A percentile compares a stretch with the other conserved stretches of the same genome.
These are phyloP conservation scores for Eruca vesicaria DNA, from an alignment of 441 rosid species.

Conservation along the genomic window DNA sequence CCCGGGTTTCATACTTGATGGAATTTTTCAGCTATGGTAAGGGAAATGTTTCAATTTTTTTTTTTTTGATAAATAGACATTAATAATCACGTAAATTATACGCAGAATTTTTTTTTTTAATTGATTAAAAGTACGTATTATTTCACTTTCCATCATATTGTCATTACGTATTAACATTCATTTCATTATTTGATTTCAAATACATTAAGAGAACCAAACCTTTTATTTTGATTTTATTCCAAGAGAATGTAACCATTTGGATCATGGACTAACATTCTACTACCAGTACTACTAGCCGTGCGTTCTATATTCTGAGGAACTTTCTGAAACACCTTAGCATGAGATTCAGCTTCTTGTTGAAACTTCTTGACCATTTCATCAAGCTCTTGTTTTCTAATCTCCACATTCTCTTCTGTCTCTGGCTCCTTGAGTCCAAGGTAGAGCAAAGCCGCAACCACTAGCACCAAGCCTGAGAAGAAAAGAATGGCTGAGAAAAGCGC, in stretches of 20 bases:
- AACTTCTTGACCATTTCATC: slow-evolving; percentile 55
- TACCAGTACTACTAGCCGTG: slow-evolving; percentile 28
- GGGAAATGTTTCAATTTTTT: too few species aligned
- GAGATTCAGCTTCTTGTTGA: slow-evolving; percentile 63
- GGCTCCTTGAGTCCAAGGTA: slow-evolving; percentile 63
- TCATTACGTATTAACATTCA: too few species aligned
- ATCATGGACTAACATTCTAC: slow-evolving; percentile 34
- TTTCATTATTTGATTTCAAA: too few species aligned
- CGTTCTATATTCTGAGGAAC: slow-evolving; percentile 38
- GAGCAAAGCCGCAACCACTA: slow-evolving; percentile 44
- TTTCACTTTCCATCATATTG: too few species aligned
- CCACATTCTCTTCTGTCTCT: slow-evolving; percentile 39
- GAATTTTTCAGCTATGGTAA: too few species aligned
- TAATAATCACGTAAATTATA: too few species aligned
- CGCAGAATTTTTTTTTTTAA: too few species aligned
- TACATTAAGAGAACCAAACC: too few species aligned
- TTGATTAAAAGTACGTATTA: too few species aligned
- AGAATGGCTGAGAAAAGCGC: slow-evolving; percentile 44
- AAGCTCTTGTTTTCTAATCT: slow-evolving; percentile 53
- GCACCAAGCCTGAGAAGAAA: slow-evolving; percentile 39
- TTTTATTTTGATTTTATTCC: slow-evolving; percentile 7
- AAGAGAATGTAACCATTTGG: slow-evolving; percentile 46
- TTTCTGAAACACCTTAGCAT: slow-evolving; percentile 47
- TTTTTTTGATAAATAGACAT: too few species aligned
- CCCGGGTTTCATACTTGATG: background rate